phyloP scores from a whole-genome alignment of 176 grass and related monocot species.

The Sorghum bicolor region DNA sequence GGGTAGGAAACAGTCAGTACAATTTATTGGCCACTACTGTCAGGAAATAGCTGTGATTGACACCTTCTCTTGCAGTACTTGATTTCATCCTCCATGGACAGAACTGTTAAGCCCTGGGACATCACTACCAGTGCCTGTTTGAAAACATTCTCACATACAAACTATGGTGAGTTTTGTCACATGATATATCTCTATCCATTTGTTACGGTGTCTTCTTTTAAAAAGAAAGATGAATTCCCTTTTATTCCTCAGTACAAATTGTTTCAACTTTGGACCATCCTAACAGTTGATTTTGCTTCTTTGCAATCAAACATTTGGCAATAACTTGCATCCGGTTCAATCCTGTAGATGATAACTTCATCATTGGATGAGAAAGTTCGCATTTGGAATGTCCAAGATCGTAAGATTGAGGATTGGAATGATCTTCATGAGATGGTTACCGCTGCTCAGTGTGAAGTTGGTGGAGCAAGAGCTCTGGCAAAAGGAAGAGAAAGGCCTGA shows the following conservation, averaged over 20 bases:
- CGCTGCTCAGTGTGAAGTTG: slow-evolving; percentile 89
- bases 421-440: slow-evolving; percentile 99
- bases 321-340: slow-evolving; percentile 99
- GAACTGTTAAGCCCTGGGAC: slow-evolving; percentile 90
- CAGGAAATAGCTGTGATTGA: background rate
- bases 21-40: background rate
- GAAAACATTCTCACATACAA: slow-evolving; percentile 95
- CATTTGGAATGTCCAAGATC: slow-evolving; percentile 89
- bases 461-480: slow-evolving; percentile 99
- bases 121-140: slow-evolving; percentile 73
- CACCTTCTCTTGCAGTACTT: slow-evolving; percentile 53
- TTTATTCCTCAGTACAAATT: background rate
- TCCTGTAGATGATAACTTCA: slow-evolving; percentile 86
- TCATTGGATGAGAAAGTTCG: slow-evolving; percentile 98
- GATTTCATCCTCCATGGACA: slow-evolving; percentile 99
- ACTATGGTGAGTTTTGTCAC: slow-evolving; percentile 76
- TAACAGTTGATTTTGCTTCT: slow-evolving; percentile 14
- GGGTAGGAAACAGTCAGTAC: background rate
- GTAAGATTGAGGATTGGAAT: slow-evolving; percentile 96
- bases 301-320: slow-evolving; percentile 43
- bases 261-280: slow-evolving; percentile 5
- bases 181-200: slow-evolving; percentile 7
- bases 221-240: background rate
- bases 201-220: background rate
- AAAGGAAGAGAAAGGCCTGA: slow-evolving; percentile 90